These are phyloP conservation scores for Fagopyrum esculentum DNA, from an alignment of 148 eudicot genomes.

Conservation along the genomic window DNA sequence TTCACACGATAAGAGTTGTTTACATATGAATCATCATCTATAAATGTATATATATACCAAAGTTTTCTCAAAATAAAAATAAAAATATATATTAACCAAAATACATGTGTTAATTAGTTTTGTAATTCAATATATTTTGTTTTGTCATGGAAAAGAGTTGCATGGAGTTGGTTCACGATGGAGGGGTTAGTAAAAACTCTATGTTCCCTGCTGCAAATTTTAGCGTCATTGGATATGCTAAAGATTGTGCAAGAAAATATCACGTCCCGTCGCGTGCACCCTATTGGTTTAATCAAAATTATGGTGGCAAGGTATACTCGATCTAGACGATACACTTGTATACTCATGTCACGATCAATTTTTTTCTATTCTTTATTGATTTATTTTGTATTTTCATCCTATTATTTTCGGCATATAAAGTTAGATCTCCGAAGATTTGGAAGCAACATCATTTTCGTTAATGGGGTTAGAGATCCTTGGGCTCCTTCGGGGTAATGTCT, in stretches of 20 bases:
- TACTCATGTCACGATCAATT: too few species aligned
- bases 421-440: conserved; percentile 4
- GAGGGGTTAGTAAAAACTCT: neutral
- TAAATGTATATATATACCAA: too few species aligned
- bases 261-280: neutral
- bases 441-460: neutral
- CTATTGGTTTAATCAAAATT: conserved; percentile 1
- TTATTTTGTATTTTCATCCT: neutral
- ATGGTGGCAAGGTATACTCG: neutral
- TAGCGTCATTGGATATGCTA: neutral
- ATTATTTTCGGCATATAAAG: neutral
- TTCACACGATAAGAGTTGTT: too few species aligned
- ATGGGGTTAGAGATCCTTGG: conserved; percentile 4
- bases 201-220: neutral
- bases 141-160: neutral
- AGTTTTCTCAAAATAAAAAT: neutral
- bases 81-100: neutral
- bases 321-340: too few species aligned
- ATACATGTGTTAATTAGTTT: too few species aligned
- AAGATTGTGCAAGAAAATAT: neutral
- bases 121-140: neutral
- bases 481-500: neutral
- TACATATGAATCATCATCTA: too few species aligned
- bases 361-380: too few species aligned
- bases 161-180: neutral